Conservation (phyloP, 345 rosid species). For the Aquilaria yunnanensis region DNA sequence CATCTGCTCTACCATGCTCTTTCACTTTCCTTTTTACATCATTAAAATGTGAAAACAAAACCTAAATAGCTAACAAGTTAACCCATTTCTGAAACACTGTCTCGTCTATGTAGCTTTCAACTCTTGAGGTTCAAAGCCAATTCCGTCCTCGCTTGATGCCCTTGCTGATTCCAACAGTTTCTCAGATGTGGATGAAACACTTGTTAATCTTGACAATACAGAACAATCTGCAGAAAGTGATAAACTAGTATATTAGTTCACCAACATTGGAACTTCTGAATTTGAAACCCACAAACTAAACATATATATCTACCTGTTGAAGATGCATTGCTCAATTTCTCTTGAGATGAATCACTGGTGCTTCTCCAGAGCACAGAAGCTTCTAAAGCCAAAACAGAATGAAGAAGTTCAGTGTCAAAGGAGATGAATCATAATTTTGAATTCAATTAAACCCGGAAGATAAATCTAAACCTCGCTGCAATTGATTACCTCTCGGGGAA, state of each 20-base stretch:
- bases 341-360: conserved; percentile 36
- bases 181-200: conserved; percentile 23
- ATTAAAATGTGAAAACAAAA: conserved; percentile 1
- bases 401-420: background rate
- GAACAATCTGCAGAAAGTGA: conserved; percentile 27
- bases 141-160: conserved; percentile 23
- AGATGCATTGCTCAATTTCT: conserved; percentile 36
- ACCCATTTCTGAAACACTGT: background rate
- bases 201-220: conserved; percentile 28
- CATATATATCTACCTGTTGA: conserved; percentile 29
- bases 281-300: background rate
- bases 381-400: conserved; percentile 18
- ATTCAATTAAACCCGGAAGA: background rate
- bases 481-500: conserved; percentile 33
- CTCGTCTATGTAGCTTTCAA: background rate
- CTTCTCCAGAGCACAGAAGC: conserved; percentile 35
- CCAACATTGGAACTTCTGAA: background rate
- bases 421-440: no score
- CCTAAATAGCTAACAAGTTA: background rate
- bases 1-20: background rate
- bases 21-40: conserved; percentile 10
- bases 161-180: conserved; percentile 15
- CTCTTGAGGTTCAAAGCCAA: background rate
- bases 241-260: background rate
- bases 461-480: background rate